These are phyloP conservation scores for Dianthus caryophyllus DNA, from an alignment of 148 eudicot species.

Conservation along the genomic window DNA sequence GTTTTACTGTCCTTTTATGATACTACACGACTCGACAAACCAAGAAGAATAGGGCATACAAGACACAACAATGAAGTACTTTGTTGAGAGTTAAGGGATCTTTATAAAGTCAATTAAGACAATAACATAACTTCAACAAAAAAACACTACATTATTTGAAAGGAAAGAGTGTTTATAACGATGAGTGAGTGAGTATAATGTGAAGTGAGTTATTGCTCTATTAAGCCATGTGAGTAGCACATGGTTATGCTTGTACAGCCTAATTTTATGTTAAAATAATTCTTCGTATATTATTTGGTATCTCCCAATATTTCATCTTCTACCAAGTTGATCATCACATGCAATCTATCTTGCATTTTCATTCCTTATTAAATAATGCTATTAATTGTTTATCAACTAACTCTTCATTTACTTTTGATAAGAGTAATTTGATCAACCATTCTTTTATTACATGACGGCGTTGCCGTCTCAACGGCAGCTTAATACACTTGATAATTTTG, in stretches of 20 bases:
- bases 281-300: not conserved
- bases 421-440: not conserved
- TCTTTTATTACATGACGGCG: no score
- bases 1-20: no score
- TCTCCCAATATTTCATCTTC: not conserved
- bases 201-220: not conserved
- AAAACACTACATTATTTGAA: not conserved
- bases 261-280: not conserved
- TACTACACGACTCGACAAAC: no score
- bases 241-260: slow-evolving; percentile 12
- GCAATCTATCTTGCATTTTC: no score
- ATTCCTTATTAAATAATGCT: no score
- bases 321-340: slow-evolving; percentile 4
- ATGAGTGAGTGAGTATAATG: slow-evolving; percentile 6
- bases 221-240: slow-evolving; percentile 28
- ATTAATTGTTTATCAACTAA: no score
- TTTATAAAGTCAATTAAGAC: slow-evolving; percentile 18
- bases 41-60: not conserved
- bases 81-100: not conserved
- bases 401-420: no score
- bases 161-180: not conserved
- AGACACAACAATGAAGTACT: not conserved
- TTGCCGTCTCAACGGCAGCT: no score
- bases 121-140: slow-evolving; percentile 6
- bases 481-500: no score